These are phyloP conservation scores for Citrus unshiu DNA, from an alignment of 345 rosid genomes.

Conservation along the genomic window DNA sequence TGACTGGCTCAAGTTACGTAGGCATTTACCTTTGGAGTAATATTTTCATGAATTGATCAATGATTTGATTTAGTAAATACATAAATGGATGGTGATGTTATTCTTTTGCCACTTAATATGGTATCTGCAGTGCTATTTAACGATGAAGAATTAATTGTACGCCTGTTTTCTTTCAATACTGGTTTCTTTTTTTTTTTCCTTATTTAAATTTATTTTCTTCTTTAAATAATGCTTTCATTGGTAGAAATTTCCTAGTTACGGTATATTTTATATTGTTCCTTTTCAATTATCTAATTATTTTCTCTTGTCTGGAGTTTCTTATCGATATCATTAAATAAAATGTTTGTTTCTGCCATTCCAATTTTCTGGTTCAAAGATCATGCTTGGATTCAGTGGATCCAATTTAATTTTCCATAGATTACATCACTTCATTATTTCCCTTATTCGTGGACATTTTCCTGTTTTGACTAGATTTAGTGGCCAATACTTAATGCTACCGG, in stretches of 20 bases:
- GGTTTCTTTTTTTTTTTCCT: no score
- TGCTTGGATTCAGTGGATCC: background rate
- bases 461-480: background rate
- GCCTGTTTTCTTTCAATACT: background rate
- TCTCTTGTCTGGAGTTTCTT: background rate
- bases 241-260: background rate
- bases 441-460: background rate
- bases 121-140: background rate
- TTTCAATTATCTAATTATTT: background rate
- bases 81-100: background rate
- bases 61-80: background rate
- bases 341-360: background rate
- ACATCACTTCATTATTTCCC: background rate
- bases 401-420: background rate
- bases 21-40: background rate
- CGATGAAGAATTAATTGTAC: background rate
- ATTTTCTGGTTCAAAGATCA: background rate
- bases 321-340: background rate
- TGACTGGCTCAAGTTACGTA: background rate
- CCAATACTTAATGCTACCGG: background rate
- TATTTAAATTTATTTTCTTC: background rate
- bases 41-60: background rate
- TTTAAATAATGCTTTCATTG: background rate
- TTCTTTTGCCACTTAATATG: background rate
- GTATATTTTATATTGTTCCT: background rate